Evolutionary conservation across 164 flowering plant species (phyloP), one percentile per base, ranked within the genome.

Genomic region (Macadamia integrifolia): DNA sequence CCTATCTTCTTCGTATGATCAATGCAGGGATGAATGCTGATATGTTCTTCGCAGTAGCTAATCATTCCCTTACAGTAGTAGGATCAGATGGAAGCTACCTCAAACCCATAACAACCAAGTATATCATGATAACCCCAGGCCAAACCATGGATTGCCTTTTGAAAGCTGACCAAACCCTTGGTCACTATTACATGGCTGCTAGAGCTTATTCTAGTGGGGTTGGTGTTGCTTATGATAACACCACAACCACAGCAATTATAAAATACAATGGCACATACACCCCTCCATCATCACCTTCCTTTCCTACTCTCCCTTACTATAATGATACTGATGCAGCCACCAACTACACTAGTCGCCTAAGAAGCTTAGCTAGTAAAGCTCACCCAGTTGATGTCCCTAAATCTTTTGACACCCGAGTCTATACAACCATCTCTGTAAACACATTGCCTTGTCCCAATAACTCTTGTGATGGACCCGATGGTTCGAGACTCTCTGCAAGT

Each of bases 161-260:
- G 23, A 67, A 43, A 12, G 78, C 78, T 17, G 29, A 71, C 66
- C 71, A 66, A 46, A 0, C 52, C 0, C 72, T 67, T 6, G 32
- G 67, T 14, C 53, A 63, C 59, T 76, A 76, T 55, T 71, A 71
- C 66, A 68, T 69, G 57, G 70, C 71, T 8, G 60, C 69, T 0
- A 49, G 32, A 35, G 66, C 69, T n/a, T 72, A 32, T 48, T 6
- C 44, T 10, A 12, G 59, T 14, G 61, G 3, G 50, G 5, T 5
- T 35, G 40, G 40, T 35, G 31, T 28, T 17, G 30, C 15, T 12
- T 75, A 10, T 53, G 80, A 73, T 44, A 69, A 75, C 60, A 71
- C 75, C n/a, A 75, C 74, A 28, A 64, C 79, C 28, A 72, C 83
- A 0, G 83, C 79, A 3, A 71, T 80, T 52, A 28, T 82, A 1